Evolutionary conservation across 441 rosid genomes (phyloP).

Genomic region (Syzygium syzygioides): DNA sequence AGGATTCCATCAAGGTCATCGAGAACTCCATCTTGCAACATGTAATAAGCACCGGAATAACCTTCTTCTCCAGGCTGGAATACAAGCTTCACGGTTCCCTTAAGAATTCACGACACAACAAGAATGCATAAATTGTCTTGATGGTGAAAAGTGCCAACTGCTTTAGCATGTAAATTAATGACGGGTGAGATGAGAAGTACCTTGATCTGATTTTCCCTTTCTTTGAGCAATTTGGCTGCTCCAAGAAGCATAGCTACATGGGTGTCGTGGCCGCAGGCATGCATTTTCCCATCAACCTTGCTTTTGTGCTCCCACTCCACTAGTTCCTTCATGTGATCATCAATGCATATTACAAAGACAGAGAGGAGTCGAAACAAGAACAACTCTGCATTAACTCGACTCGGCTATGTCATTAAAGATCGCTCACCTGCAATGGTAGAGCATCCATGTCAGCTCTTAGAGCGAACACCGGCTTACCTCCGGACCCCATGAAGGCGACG

Average conservation of each 20-base stretch:
- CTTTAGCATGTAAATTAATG: neutral
- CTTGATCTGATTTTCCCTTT: constrained; percentile 21
- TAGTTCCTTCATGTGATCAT: constrained; percentile 21
- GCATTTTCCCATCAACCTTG: constrained; percentile 42
- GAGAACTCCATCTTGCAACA: constrained; percentile 61
- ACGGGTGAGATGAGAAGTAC: constrained; percentile 3
- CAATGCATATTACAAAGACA: no score
- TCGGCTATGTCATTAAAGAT: neutral
- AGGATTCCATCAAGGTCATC: constrained; percentile 56
- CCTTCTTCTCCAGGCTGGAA: constrained; percentile 90
- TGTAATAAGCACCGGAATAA: constrained; percentile 58
- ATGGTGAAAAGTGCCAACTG: neutral
- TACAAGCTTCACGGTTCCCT: constrained; percentile 77
- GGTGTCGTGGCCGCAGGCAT: constrained; percentile 52
- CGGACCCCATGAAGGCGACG: constrained; percentile 63
- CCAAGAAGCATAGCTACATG: constrained; percentile 49
- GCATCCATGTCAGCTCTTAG: constrained; percentile 94
- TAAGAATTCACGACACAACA: neutral
- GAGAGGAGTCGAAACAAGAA: neutral
- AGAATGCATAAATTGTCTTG: neutral
- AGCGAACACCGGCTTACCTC: constrained; percentile 44
- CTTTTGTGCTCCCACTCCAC: constrained; percentile 37
- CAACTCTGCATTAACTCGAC: neutral
- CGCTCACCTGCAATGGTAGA: constrained; percentile 58
- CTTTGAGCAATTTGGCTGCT: constrained; percentile 40